Base-by-base conservation (phyloP, 2,329 filamentous ascomycete species). In the Orbilia ellipsospora region DNA sequence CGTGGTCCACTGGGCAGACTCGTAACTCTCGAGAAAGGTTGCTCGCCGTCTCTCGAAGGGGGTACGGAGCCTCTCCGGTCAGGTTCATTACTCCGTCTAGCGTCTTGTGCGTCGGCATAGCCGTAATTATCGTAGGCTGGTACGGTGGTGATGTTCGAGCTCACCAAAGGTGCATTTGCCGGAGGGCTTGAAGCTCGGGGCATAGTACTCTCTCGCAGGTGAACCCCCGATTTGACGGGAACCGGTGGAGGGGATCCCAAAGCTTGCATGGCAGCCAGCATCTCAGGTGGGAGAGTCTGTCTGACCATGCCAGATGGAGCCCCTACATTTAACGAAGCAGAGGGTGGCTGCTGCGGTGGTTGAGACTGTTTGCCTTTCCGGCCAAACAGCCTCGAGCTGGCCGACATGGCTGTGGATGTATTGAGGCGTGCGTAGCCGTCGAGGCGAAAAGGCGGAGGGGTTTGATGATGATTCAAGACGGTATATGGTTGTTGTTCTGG, bases 301-400 rank as follows among this genome's bases (percentile, higher is more conserved):
- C 67, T 74, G 26, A 63, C 50, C 40, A 74, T 67, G 51, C 57
- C 57, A 3, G 63, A 67, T 7, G 70, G 70, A 59, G 55, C 56
- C 57, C 70, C 70, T 67, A 74, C 61, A 50, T 45, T 68, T 50
- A 67, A 63, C 8, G 62, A 56, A 15, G 57, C 40, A 40, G 50
- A 48, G 26, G 55, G n/a, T 18, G 23, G 55, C 45, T 56, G 62
- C 12, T 63, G 63, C 48, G 59, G 63, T 40, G 59, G 61, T 26
- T 57, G 54, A 48, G 57, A 60, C 62, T 73, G 63, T 26, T 66
- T 74, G 51, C 63, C 51, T 40, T 74, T 74, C 40, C 70, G 63
- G 62, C 70, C 70, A 50, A 74, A 74, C 40, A 68, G 70, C 70
- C 70, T 67, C 20, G 70, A 74, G 59, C 70, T 68, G 50, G 70